These are phyloP conservation scores for Graphium sp. DNA, from an alignment of 2,329 filamentous ascomycete genomes.

Conservation along the genomic window DNA sequence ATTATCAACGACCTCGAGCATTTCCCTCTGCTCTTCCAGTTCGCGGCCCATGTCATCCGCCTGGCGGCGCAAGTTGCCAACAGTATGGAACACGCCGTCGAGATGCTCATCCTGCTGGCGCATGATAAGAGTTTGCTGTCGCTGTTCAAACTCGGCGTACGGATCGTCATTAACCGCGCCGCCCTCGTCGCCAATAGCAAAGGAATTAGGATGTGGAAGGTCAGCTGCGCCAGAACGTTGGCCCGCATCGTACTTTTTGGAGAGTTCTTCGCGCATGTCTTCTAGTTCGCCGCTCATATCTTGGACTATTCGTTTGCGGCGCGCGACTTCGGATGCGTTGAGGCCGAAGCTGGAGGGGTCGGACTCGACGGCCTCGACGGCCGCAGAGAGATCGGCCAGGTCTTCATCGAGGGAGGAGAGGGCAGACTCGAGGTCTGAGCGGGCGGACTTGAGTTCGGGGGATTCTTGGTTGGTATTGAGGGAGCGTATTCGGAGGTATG, in stretches of 20 bases:
- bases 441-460: conserved; percentile 71
- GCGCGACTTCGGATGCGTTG: conserved; percentile 62
- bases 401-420: conserved; percentile 63
- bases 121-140: conserved; percentile 84
- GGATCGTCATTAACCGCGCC: conserved; percentile 35
- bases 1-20: conserved; percentile 72
- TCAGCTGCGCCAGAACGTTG: conserved; percentile 16
- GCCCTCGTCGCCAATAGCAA: conserved; percentile 32
- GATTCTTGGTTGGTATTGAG: conserved; percentile 55
- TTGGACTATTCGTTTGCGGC: conserved; percentile 66
- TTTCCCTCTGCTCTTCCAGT: conserved; percentile 82
- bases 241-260: conserved; percentile 21
- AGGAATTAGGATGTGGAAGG: conserved; percentile 34
- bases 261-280: conserved; percentile 72
- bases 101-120: conserved; percentile 86
- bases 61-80: conserved; percentile 78
- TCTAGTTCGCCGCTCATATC: conserved; percentile 83
- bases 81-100: conserved; percentile 83
- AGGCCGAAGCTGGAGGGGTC: conserved; percentile 80
- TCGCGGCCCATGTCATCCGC: conserved; percentile 93
- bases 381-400: conserved; percentile 73
- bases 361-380: conserved; percentile 73
- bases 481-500: conserved; percentile 89
- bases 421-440: conserved; percentile 47
- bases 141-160: conserved; percentile 75